Conservation (phyloP, 2,329 filamentous ascomycete genomes). For the Cordyceps cateniannulata region DNA sequence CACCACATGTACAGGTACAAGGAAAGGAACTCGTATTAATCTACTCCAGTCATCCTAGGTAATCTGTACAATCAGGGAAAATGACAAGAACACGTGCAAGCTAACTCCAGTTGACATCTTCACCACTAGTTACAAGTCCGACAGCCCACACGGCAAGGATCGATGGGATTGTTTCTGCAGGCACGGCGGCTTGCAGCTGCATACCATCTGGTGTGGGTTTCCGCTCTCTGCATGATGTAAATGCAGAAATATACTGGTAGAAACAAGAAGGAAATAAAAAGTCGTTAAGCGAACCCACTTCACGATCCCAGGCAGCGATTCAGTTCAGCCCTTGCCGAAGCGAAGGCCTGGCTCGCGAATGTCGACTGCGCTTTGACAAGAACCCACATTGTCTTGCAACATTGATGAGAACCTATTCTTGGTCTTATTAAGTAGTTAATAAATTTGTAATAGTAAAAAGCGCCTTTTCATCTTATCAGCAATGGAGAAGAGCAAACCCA, state of each 20-base stretch:
- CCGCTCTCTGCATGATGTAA: not conserved
- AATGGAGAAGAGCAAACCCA: not conserved
- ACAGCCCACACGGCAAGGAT: not conserved
- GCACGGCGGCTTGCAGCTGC: not conserved
- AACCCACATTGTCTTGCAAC: not conserved
- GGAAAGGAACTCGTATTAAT: not conserved
- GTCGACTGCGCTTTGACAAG: not conserved
- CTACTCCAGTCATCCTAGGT: not conserved
- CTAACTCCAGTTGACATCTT: not conserved
- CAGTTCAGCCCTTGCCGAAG: not conserved
- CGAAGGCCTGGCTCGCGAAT: not conserved
- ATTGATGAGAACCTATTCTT: not conserved
- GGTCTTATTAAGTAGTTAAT: too few species aligned
- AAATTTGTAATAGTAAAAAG: not conserved
- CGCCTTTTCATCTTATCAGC: not conserved
- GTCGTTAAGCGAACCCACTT: not conserved
- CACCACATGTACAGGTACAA: too few species aligned
- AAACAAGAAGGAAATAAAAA: not conserved
- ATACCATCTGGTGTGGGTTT: constrained; percentile 4
- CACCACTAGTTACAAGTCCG: too few species aligned
- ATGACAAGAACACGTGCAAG: too few species aligned
- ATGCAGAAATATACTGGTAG: not conserved
- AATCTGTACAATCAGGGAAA: too few species aligned
- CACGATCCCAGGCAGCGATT: constrained; percentile 11
- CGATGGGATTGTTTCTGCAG: not conserved